Evolutionary conservation across 352 stramenopile species (phyloP), one percentile per base, ranked within the genome.

Genomic region (Phytophthora foliorum): DNA sequence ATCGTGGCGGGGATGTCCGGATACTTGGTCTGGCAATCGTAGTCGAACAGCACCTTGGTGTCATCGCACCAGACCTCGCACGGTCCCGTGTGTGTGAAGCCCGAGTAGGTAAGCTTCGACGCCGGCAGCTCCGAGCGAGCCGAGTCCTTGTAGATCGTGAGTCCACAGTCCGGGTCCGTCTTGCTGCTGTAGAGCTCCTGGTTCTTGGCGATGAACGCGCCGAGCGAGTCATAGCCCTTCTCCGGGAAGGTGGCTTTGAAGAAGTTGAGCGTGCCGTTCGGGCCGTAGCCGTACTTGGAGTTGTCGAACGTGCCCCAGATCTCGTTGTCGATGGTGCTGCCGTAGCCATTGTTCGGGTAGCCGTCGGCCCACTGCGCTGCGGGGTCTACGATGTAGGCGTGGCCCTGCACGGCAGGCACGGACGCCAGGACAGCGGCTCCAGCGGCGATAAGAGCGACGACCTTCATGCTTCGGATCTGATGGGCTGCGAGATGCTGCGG

Each of bases 51-150:
- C 31, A 92, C 58, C 48, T 84, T 84, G 60, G 61, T 81, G 56
- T 86, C 74, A 55, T 83, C 82, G 41, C 80, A 89, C 78, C 81
- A 90, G 39, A 82, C 67, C 44, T 92, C 82, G 44, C 84, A 92
- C 25, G 77, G 79, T 8, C 82, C 80, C 0, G 74, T 64, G 63
- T 92, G 84, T 1, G 78, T 83, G 63, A 91, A 91, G 0, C 81
- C 77, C 16, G 77, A 72, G 69, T 77, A 83, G 53, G 69, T 81
- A 39, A 89, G 60, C 53, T 78, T 56, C 6, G 48, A 60, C 13
- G 77, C 61, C 4, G 78, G 77, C 44, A 88, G 55, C 39, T 77
- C 72, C 7, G 69, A 75, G 25, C 74, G 74, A 16, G 38, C 57
- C 24, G 74, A 72, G 11, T 76, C 69, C 29, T 86, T 78, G 66